Evolutionary conservation across 345 rosid genomes (phyloP).

Genomic region (Lumnitzera racemosa): DNA sequence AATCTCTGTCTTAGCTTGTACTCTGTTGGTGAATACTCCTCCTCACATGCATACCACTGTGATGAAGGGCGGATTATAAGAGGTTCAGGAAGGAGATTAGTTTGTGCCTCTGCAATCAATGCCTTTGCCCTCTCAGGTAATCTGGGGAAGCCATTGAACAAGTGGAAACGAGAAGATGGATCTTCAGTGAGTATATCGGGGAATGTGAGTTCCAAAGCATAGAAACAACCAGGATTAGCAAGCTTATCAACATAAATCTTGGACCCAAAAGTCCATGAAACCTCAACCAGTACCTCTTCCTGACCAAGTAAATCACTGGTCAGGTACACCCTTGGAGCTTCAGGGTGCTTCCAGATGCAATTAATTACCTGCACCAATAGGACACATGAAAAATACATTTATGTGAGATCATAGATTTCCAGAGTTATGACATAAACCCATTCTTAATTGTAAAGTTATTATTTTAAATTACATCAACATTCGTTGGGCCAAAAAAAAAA

Average conservation of each 20-base stretch:
- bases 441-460: too few relatives aligned
- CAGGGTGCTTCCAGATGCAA: slow-evolving; percentile 88
- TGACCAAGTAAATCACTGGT: slow-evolving; percentile 77
- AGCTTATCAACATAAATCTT: slow-evolving; percentile 63
- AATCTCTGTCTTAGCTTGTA: slow-evolving; percentile 37
- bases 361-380: slow-evolving; percentile 48
- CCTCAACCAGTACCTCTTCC: slow-evolving; percentile 55
- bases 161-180: slow-evolving; percentile 58
- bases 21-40: slow-evolving; percentile 25
- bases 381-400: not conserved
- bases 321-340: slow-evolving; percentile 55
- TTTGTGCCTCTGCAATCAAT: slow-evolving; percentile 57
- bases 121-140: slow-evolving; percentile 57
- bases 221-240: slow-evolving; percentile 39
- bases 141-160: slow-evolving; percentile 70
- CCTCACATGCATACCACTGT: slow-evolving; percentile 78
- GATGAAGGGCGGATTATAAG: slow-evolving; percentile 77
- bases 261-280: slow-evolving; percentile 67
- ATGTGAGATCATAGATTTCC: not conserved
- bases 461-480: too few relatives aligned
- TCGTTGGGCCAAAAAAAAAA: too few relatives aligned
- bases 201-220: slow-evolving; percentile 32
- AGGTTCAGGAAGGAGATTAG: slow-evolving; percentile 52
- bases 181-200: slow-evolving; percentile 65
- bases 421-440: too few relatives aligned